These are phyloP conservation scores for Cladosporium sphaerospermum DNA, from an alignment of 2,329 filamentous ascomycete genomes.

Conservation along the genomic window DNA sequence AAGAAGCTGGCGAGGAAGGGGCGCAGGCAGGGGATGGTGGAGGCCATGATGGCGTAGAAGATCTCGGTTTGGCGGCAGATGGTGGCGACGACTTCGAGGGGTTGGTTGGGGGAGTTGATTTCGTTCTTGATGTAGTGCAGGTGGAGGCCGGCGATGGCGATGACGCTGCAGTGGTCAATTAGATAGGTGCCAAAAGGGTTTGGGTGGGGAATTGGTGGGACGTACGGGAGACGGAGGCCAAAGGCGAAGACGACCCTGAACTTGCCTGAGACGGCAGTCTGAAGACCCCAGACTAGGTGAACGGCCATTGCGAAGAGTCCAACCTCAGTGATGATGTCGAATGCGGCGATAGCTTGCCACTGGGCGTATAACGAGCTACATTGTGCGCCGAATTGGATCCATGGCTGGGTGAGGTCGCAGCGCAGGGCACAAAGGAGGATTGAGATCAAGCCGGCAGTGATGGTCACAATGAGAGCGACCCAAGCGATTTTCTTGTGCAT, in stretches of 20 bases:
- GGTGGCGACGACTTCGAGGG: conserved; percentile 32
- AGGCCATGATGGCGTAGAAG: conserved; percentile 32
- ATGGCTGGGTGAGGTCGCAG: conserved; percentile 14
- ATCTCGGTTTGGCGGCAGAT: conserved; percentile 34
- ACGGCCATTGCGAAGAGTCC: conserved; percentile 1
- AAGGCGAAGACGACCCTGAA: conserved; percentile 8
- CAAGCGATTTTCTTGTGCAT: conserved; percentile 10
- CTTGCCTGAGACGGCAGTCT: conserved; percentile 3
- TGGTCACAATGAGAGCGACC: conserved; percentile 3
- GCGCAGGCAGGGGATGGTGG: conserved; percentile 34
- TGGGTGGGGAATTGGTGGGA: conserved; percentile 19
- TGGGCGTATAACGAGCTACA: conserved; percentile 18
- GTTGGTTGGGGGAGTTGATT: conserved; percentile 31
- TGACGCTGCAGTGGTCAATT: conserved; percentile 28
- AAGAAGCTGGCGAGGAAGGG: conserved; percentile 32
- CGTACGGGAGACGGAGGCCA: conserved; percentile 5
- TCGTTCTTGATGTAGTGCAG: conserved; percentile 32
- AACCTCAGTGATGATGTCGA: conserved; percentile 33
- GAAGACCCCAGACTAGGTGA: conserved; percentile 7
- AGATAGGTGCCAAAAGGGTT: not conserved
- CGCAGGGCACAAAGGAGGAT: conserved; percentile 15
- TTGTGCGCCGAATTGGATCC: conserved; percentile 6
- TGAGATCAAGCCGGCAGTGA: conserved; percentile 11
- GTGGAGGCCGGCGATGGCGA: conserved; percentile 34
- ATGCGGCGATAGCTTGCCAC: conserved; percentile 34